These are phyloP conservation scores for Diaporthe nobilis DNA, from an alignment of 2,329 filamentous ascomycete species.

Conservation along the genomic window DNA sequence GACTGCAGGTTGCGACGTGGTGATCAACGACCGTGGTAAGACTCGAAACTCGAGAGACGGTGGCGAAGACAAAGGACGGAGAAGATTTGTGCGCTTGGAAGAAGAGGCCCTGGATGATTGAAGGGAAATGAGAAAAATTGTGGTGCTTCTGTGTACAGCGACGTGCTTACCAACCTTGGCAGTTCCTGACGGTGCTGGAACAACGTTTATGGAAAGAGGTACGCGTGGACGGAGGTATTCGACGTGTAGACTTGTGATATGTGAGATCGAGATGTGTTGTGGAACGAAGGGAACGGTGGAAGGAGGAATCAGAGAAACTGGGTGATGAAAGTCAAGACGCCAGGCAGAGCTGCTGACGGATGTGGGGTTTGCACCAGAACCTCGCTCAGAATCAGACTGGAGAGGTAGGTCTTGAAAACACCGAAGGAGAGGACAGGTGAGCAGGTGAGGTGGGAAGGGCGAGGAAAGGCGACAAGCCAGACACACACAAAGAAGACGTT, in stretches of 20 bases:
- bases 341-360: neutral
- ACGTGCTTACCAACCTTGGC: slow-evolving; percentile 7
- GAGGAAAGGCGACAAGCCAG: neutral
- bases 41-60: neutral
- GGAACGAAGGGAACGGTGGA: neutral
- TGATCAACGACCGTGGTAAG: neutral
- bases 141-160: neutral
- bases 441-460: neutral
- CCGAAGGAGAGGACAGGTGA: neutral
- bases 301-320: neutral
- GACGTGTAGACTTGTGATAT: neutral
- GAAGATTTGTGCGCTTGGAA: neutral
- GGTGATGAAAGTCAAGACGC: neutral
- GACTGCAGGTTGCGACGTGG: neutral
- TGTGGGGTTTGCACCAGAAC: neutral
- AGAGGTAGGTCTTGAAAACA: too few species aligned
- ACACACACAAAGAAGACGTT: neutral
- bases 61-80: neutral
- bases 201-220: neutral
- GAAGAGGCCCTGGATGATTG: too few species aligned
- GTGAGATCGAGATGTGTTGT: neutral
- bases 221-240: neutral
- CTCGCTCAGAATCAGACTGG: too few species aligned
- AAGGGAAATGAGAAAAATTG: neutral
- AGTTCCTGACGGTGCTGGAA: neutral